Conservation (phyloP, 2,329 filamentous ascomycete species). For the Didymellaceae sp. region DNA sequence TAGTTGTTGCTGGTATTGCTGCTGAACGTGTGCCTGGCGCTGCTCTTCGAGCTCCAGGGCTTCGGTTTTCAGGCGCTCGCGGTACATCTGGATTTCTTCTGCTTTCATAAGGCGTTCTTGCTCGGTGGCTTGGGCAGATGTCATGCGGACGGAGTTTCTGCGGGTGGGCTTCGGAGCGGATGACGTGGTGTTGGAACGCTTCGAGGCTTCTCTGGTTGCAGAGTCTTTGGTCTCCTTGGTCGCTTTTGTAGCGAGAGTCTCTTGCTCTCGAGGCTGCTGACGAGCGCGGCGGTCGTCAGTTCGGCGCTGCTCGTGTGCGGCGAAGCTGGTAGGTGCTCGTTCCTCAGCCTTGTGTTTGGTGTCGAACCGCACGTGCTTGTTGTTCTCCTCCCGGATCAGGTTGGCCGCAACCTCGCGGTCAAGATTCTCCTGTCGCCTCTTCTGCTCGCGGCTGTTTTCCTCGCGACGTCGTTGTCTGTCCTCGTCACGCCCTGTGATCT, state of each 20-base stretch:
- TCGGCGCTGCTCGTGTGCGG: slow-evolving; percentile 29
- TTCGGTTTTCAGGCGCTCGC: slow-evolving; percentile 31
- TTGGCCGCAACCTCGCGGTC: slow-evolving; percentile 27
- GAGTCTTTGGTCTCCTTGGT: neutral
- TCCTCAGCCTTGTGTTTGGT: slow-evolving; percentile 29
- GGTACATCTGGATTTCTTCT: slow-evolving; percentile 29
- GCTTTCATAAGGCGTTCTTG: slow-evolving; percentile 29
- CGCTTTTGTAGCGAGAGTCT: slow-evolving; percentile 8
- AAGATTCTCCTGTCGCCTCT: slow-evolving; percentile 32
- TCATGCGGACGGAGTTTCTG: slow-evolving; percentile 21
- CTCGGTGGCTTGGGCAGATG: slow-evolving; percentile 19
- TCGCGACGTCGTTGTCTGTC: slow-evolving; percentile 29
- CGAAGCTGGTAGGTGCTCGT: slow-evolving; percentile 27
- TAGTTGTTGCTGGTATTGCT: too few relatives aligned
- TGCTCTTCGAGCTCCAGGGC: slow-evolving; percentile 38
- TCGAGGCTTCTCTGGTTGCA: slow-evolving; percentile 9
- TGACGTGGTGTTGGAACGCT: neutral
- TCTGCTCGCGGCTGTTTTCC: too few relatives aligned
- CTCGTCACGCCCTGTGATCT: slow-evolving; percentile 31
- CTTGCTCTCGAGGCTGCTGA: slow-evolving; percentile 14
- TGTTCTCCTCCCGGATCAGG: slow-evolving; percentile 24
- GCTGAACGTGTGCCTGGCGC: too few relatives aligned
- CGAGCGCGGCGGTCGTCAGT: slow-evolving; percentile 23
- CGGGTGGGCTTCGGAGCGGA: slow-evolving; percentile 22
- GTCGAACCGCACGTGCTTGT: slow-evolving; percentile 38